phyloP scores from a whole-genome alignment of 164 flowering plant genomes.

The Sedum album region DNA sequence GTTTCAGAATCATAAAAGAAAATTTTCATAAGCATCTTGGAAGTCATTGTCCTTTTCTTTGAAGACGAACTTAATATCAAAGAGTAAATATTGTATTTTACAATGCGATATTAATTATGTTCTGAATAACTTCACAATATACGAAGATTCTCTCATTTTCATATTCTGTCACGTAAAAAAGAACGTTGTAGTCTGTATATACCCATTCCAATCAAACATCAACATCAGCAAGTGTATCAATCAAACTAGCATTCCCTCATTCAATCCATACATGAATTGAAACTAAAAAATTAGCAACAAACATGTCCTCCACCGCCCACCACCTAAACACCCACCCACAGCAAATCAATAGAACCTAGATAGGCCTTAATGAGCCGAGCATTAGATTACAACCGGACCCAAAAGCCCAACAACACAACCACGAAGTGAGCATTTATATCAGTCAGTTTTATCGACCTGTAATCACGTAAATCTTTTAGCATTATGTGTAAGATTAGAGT shows the following conservation, averaged over 20 bases:
- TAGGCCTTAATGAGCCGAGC: background rate
- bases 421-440: no score
- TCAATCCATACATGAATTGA: background rate
- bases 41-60: no score
- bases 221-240: background rate
- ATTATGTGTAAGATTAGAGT: no score
- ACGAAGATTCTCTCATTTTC: slow-evolving; percentile 9
- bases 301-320: background rate
- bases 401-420: slow-evolving; percentile 3
- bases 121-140: background rate
- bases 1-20: no score
- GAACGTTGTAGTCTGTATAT: background rate
- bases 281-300: background rate
- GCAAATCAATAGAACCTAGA: background rate
- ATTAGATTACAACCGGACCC: background rate
- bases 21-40: no score
- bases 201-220: no score
- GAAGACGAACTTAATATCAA: background rate
- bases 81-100: background rate
- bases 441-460: no score
- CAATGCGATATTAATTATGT: background rate
- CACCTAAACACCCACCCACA: background rate
- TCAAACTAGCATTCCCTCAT: slow-evolving; percentile 29
- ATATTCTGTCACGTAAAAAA: background rate
- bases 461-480: no score